Base-by-base conservation (phyloP, 2,329 filamentous ascomycete genomes). In the Fusarium falciforme region DNA sequence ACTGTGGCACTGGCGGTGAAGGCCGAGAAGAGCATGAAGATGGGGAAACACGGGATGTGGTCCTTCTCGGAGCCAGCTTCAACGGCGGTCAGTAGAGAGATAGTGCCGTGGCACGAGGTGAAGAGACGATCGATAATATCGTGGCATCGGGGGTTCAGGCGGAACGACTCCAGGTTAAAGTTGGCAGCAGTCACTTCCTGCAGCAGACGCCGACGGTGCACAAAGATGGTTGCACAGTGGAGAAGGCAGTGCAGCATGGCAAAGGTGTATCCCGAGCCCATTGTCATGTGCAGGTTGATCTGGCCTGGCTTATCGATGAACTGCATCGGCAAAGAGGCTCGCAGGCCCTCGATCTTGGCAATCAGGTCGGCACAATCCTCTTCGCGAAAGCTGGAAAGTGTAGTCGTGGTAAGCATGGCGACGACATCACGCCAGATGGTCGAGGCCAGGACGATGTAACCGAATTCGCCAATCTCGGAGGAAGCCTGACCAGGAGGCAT, bases 351-450 rank as follows among this genome's bases (percentile, higher is more conserved):
- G 67, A 91, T 90, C 64, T 89, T 88, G 27, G 81, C 83, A 73
- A 89, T 86, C 6, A 91, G 82, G 14, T 83, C 83, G 11, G 81
- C 79, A 76, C 88, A 90, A 42, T 87, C 84, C 16, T 87, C 85
- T 73, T 90, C 88, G 3, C 85, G 87, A 70, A 90, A 91, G 66
- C 83, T 87, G 2, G 85, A 81, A 4, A 87, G 81, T 1, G 85
- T 85, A 0, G 85, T 87, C 1, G 85, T 87, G 40, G 88, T 90
- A 73, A 91, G 86, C 88, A 90, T 90, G 76, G 88, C 87, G 29
- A 91, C 88, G 1, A 90, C 89, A 66, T 90, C 89, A 63, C 89
- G 88, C 89, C 89, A 91, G 62, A 89, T 88, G 77, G 89, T 88
- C 22, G 89, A 88, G 7, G 89, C 89, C 66, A 90, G 82, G 5